These are phyloP conservation scores for Cucurbita moschata DNA, from an alignment of 306 rosid genomes.

Conservation along the genomic window DNA sequence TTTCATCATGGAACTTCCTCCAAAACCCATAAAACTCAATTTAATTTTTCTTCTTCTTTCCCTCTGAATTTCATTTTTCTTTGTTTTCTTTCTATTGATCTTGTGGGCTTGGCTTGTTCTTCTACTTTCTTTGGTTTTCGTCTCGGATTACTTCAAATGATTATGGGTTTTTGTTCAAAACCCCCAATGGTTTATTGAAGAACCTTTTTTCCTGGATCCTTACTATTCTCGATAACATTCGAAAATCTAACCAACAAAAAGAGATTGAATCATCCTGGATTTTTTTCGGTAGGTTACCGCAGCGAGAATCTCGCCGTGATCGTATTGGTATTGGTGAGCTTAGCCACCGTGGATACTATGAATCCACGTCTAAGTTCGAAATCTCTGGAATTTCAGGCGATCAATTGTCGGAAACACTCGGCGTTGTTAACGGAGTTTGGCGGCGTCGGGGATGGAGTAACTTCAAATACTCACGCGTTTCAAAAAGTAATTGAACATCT, in stretches of 20 bases:
- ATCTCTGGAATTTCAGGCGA: constrained; percentile 13
- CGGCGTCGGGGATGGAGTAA: constrained; percentile 68
- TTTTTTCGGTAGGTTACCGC: background rate
- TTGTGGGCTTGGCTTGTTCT: background rate
- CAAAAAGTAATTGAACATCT: constrained; percentile 43
- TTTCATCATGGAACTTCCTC: no score
- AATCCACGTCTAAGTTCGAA: no score
- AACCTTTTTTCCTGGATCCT: no score
- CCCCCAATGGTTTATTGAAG: no score
- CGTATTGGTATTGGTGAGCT: background rate
- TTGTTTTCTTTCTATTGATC: no score
- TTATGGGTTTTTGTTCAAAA: background rate
- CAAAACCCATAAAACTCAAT: no score
- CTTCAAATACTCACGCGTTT: constrained; percentile 53
- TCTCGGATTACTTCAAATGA: background rate
- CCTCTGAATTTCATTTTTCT: background rate
- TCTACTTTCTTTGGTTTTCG: background rate
- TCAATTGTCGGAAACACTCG: constrained; percentile 50
- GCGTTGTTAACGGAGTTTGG: constrained; percentile 58
- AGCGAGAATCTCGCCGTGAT: background rate
- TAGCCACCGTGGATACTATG: background rate
- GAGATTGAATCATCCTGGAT: background rate
- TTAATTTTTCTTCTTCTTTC: background rate
- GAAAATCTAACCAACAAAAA: background rate
- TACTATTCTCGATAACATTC: no score